Evolutionary conservation across 768 basidiomycete genomes (phyloP), one percentile per base, ranked within the genome.

Genomic region (Termitomyces sp.): DNA sequence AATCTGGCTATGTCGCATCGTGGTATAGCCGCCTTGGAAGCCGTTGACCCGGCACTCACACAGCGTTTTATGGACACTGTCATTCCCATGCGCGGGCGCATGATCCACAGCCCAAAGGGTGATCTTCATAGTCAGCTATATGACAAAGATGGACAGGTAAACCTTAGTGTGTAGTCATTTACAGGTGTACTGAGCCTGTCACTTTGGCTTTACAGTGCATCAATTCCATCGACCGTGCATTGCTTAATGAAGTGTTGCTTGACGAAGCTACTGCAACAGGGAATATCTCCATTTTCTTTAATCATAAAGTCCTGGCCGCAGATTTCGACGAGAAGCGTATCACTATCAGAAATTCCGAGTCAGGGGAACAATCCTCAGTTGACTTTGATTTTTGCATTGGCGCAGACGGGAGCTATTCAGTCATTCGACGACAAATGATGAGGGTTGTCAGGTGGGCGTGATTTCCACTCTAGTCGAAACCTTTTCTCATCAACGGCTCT

Each of bases 1-100:
- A 98, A 98, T 76, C 80, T 98, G 56, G 95, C 95, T 30, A 93
- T 98, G 59, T 98, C 95, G 20, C 87, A 93, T 58, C 86, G 96
- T 46, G 96, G 95, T 63, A 88, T 98, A 58, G 85, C 88, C 66
- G 96, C 95, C 46, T 77, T 98, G 48, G 80, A 87, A 66, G 84
- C 87, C 55, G 82, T 99, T 62, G 90, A 95, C 74, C 77, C 85
- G 44, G 81, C 77, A 39, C 76, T 85, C 62, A 84, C 89, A 27
- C 78, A 84, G 55, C 79, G 85, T 61, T 89, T 95, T 68, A 72
- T 96, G 66, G 75, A 86, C 64, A 79, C 84, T 33, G 88, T 87
- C 42, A 95, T 98, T 73, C 95, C 95, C 64, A 95, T 98, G 94
- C 85, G 81, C 66, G 95, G 94, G 46, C 83, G 96, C 53, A 96